Evolutionary conservation across 2,329 filamentous ascomycete genomes (phyloP).

Genomic region (Tolypocladium endophyticum): DNA sequence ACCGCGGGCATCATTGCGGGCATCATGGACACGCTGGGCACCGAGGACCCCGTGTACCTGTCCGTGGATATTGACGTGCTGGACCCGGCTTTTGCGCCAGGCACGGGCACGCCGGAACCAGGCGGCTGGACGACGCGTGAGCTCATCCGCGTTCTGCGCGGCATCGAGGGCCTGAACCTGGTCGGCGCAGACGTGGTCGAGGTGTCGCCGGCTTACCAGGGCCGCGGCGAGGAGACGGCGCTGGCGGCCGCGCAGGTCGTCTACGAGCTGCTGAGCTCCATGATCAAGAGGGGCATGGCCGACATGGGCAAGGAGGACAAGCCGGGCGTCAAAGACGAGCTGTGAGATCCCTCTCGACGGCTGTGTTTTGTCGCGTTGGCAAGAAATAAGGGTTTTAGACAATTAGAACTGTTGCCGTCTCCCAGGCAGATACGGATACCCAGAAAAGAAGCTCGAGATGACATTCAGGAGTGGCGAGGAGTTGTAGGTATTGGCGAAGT

Average conservation of each 20-base stretch:
- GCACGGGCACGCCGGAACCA: constrained; percentile 80
- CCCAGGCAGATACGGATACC: background rate
- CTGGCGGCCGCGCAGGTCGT: constrained; percentile 75
- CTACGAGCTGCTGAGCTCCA: constrained; percentile 74
- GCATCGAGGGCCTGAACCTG: constrained; percentile 72
- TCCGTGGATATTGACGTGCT: constrained; percentile 77
- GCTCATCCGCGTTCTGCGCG: constrained; percentile 71
- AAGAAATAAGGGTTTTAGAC: background rate
- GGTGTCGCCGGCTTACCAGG: constrained; percentile 73
- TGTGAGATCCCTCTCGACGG: constrained; percentile 16
- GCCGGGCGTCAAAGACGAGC: constrained; percentile 26
- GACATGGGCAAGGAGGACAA: constrained; percentile 31
- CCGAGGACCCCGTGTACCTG: constrained; percentile 69
- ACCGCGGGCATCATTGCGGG: constrained; percentile 55
- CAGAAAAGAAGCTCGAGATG: background rate
- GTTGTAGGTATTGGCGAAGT: background rate
- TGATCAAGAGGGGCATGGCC: constrained; percentile 45
- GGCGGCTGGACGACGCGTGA: constrained; percentile 88
- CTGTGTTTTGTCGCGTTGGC: too few relatives aligned
- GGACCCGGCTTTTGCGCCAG: constrained; percentile 57
- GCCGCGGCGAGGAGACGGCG: constrained; percentile 67
- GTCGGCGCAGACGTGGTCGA: constrained; percentile 88
- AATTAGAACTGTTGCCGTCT: background rate
- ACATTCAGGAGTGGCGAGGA: background rate
- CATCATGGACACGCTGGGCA: constrained; percentile 65